phyloP scores from a whole-genome alignment of 305 asterid species.

The Plantago rigida region DNA sequence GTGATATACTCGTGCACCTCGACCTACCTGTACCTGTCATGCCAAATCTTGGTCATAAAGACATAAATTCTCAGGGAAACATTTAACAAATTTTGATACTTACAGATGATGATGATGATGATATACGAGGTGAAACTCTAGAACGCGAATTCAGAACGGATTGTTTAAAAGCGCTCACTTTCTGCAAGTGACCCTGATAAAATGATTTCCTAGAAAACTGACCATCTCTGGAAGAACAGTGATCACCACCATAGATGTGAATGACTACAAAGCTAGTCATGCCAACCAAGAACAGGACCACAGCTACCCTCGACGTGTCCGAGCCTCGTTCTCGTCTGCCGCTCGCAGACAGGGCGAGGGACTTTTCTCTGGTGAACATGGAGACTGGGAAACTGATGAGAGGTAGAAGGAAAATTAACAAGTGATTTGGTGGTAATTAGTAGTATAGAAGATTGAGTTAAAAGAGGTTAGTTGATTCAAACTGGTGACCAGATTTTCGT shows the following conservation, averaged over 20 bases:
- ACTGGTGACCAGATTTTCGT: constrained; percentile 6
- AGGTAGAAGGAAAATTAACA: neutral
- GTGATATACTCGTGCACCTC: constrained; percentile 39
- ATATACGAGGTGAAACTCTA: neutral
- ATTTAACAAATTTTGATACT: neutral
- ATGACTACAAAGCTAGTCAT: constrained; percentile 5
- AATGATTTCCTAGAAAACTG: neutral
- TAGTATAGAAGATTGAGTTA: too few relatives aligned
- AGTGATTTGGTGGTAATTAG: neutral
- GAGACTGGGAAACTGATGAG: neutral
- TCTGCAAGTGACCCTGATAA: neutral
- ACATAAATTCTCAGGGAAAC: neutral
- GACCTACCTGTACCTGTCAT: constrained; percentile 22
- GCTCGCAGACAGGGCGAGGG: neutral
- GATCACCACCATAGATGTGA: constrained; percentile 1
- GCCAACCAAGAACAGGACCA: constrained; percentile 8
- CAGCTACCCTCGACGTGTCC: neutral
- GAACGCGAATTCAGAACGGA: neutral
- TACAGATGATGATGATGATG: neutral
- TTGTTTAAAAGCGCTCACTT: neutral
- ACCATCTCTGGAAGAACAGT: neutral
- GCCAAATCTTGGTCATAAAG: neutral
- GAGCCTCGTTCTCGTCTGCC: neutral
- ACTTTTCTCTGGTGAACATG: neutral
- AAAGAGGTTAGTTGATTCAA: neutral